Evolutionary conservation across 371 early-diverging fungal species (phyloP).

Genomic region (Lichtheimia ramosa): DNA sequence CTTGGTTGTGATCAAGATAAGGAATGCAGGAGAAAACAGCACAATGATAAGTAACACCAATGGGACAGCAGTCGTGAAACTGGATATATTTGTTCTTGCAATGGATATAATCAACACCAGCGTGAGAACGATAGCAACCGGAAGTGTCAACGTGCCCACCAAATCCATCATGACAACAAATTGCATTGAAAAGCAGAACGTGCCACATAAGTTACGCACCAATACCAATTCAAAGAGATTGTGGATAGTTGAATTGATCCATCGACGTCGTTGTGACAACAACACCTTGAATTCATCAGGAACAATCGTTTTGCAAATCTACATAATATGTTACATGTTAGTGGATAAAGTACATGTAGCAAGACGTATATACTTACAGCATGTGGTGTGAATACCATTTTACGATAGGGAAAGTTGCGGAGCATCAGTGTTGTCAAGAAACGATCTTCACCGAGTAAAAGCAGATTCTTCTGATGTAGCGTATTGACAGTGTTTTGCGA

Average conservation of each 20-base stretch:
- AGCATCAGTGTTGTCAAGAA: conserved; percentile 95
- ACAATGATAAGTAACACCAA: conserved; percentile 66
- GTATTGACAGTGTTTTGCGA: conserved; percentile 87
- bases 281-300: conserved; percentile 78
- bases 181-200: conserved; percentile 88
- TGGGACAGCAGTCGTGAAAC: conserved; percentile 60
- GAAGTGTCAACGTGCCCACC: conserved; percentile 79
- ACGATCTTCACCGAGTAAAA: conserved; percentile 94
- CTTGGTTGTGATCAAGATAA: conserved; percentile 85
- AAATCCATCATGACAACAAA: conserved; percentile 86
- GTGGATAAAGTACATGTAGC: too few relatives aligned
- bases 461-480: conserved; percentile 92
- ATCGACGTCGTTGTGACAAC: conserved; percentile 83
- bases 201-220: conserved; percentile 84
- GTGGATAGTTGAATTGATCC: conserved; percentile 90
- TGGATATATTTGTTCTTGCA: conserved; percentile 34
- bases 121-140: conserved; percentile 77
- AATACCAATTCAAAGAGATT: conserved; percentile 82
- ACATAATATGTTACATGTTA: background rate
- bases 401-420: conserved; percentile 86
- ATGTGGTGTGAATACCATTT: conserved; percentile 89
- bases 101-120: conserved; percentile 46
- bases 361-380: conserved; percentile 51
- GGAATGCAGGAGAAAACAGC: conserved; percentile 79
- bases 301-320: conserved; percentile 77